A percentile compares a stretch with the other conserved stretches of the same genome.
These are phyloP conservation scores for Clarireedia monteithiana DNA, from an alignment of 2,329 filamentous ascomycete genomes.

Conservation along the genomic window DNA sequence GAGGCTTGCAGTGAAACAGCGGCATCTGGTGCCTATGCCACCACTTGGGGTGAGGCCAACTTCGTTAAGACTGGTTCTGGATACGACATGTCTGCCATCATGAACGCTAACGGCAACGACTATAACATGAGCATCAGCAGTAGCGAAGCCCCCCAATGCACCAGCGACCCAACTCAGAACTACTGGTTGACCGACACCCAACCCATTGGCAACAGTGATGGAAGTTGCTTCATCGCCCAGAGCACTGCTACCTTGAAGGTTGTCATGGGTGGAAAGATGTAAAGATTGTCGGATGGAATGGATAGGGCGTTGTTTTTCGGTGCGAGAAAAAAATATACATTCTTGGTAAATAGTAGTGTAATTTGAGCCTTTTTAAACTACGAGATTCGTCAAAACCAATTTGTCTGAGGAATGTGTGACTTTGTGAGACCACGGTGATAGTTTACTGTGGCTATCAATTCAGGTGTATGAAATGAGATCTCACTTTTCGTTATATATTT, in stretches of 20 bases:
- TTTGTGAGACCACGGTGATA: background rate
- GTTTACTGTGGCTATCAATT: background rate
- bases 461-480: no score
- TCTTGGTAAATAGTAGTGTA: conserved; percentile 20
- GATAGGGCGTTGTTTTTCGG: background rate
- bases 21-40: conserved; percentile 19
- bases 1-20: conserved; percentile 12
- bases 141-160: conserved; percentile 20
- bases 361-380: no score
- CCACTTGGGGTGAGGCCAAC: conserved; percentile 25
- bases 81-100: conserved; percentile 28
- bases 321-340: conserved; percentile 9
- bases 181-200: conserved; percentile 22
- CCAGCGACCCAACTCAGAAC: conserved; percentile 24
- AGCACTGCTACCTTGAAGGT: conserved; percentile 19
- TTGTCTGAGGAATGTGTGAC: background rate
- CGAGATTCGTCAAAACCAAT: background rate
- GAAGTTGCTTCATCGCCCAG: conserved; percentile 24
- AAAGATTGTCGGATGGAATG: background rate
- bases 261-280: conserved; percentile 23
- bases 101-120: conserved; percentile 23
- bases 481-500: no score
- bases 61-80: conserved; percentile 21
- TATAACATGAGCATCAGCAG: conserved; percentile 27
- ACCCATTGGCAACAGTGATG: conserved; percentile 24